phyloP scores from a whole-genome alignment of 2,329 filamentous ascomycete genomes.

The Pseudogymnoascus sp. region DNA sequence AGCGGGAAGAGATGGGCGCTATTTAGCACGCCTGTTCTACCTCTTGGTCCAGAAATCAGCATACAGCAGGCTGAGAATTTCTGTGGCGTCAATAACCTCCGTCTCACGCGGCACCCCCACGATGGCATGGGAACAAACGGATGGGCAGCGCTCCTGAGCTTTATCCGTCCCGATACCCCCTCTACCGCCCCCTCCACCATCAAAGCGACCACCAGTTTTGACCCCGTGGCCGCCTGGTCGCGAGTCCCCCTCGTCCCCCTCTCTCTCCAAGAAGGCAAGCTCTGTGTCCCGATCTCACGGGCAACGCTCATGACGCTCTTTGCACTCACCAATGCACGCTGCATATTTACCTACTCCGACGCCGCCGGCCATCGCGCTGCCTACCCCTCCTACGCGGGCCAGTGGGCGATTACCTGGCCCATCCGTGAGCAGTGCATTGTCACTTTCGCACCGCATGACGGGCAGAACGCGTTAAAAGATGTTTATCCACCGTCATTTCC shows the following conservation, averaged over 20 bases:
- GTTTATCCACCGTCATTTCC: constrained; percentile 17
- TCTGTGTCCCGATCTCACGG: constrained; percentile 10
- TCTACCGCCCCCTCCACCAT: background rate
- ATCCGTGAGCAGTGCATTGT: constrained; percentile 21
- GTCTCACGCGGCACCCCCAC: constrained; percentile 8
- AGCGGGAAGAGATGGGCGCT: background rate
- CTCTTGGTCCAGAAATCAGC: constrained; percentile 3
- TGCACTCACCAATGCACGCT: constrained; percentile 22
- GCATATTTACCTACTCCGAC: constrained; percentile 26
- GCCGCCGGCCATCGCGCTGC: constrained; percentile 27
- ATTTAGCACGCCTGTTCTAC: background rate
- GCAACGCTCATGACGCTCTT: constrained; percentile 12
- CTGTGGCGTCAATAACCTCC: constrained; percentile 9
- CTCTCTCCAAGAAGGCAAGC: background rate
- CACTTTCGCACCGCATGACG: constrained; percentile 15
- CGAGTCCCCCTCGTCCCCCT: background rate
- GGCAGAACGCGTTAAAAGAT: constrained; percentile 14
- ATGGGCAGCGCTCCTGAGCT: constrained; percentile 7
- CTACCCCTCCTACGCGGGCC: constrained; percentile 28
- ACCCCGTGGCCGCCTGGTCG: background rate
- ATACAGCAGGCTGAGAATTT: constrained; percentile 10
- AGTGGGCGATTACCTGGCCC: constrained; percentile 29
- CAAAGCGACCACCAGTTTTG: background rate
- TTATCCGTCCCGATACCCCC: background rate
- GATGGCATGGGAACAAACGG: background rate